Percentiles rank a stretch among this genome's conserved stretches.
phyloP scores from a whole-genome alignment of 805 yeast species.

The Lipomyces chichibuensis region DNA sequence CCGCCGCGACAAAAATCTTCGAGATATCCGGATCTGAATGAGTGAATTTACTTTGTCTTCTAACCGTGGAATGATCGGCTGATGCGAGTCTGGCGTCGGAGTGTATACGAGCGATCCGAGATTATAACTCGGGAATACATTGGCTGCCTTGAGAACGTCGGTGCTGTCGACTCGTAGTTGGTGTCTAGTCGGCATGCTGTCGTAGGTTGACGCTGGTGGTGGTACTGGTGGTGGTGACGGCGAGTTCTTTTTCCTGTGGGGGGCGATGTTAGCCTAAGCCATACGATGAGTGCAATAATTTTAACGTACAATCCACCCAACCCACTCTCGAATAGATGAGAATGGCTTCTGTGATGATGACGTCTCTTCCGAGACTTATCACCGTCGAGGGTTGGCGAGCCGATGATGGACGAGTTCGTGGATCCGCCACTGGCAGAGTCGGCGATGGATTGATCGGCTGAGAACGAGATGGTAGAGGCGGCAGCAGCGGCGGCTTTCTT shows the following conservation, averaged over 20 bases:
- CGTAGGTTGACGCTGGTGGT: conserved; percentile 11
- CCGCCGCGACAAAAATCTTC: conserved; percentile 47
- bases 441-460: conserved; percentile 20
- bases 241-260: not conserved
- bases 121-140: conserved; percentile 50
- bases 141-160: conserved; percentile 49
- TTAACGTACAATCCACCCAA: not conserved
- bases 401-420: conserved; percentile 17
- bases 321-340: conserved; percentile 12
- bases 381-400: conserved; percentile 20
- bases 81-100: conserved; percentile 13
- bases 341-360: conserved; percentile 39
- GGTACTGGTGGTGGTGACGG: conserved; percentile 17
- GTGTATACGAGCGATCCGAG: conserved; percentile 64
- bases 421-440: conserved; percentile 21
- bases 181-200: conserved; percentile 1
- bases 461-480: conserved; percentile 30
- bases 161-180: conserved; percentile 45
- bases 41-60: conserved; percentile 46
- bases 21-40: conserved; percentile 62
- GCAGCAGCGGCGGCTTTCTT: conserved; percentile 29
- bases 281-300: not conserved
- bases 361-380: conserved; percentile 31
- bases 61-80: conserved; percentile 33
- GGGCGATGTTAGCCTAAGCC: not conserved